phyloP scores from a whole-genome alignment of 805 yeast species.

The Yamadazyma sp. region DNA sequence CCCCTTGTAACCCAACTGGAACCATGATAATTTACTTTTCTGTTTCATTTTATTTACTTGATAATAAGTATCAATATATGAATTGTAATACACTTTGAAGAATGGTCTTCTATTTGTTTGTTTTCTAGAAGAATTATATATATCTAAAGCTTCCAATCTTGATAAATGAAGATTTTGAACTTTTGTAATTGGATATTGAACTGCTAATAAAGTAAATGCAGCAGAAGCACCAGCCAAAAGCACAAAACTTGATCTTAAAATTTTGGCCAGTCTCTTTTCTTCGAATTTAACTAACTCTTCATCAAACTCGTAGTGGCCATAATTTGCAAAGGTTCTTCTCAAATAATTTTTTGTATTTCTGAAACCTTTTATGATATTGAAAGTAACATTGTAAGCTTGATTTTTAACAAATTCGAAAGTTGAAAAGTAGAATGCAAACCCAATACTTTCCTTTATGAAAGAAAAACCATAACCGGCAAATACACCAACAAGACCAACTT shows the following conservation, averaged over 20 bases:
- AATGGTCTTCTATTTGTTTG: conserved; percentile 27
- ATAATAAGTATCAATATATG: conserved; percentile 72
- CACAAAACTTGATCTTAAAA: conserved; percentile 66
- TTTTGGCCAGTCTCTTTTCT: conserved; percentile 39
- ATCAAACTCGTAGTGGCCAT: conserved; percentile 17
- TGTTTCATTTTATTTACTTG: conserved; percentile 54
- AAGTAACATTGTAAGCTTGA: conserved; percentile 51
- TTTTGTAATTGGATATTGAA: conserved; percentile 81
- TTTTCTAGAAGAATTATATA: conserved; percentile 39
- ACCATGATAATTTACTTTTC: conserved; percentile 56
- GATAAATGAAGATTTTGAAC: conserved; percentile 77
- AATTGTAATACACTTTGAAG: conserved; percentile 59
- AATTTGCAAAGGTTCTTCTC: conserved; percentile 11
- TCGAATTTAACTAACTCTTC: conserved; percentile 25
- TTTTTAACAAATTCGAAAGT: conserved; percentile 79
- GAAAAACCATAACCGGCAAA: conserved; percentile 87
- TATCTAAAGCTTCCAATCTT: conserved; percentile 76
- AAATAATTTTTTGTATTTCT: conserved; percentile 35
- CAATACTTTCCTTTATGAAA: conserved; percentile 71
- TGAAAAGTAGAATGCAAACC: conserved; percentile 81
- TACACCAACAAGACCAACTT: conserved; percentile 78
- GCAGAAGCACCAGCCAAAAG: conserved; percentile 87
- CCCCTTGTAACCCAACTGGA: conserved; percentile 74
- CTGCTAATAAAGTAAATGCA: conserved; percentile 67
- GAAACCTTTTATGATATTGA: conserved; percentile 42